These are phyloP conservation scores for Ambrosia hybrid DNA, from an alignment of 140 eudicot species.

Conservation along the genomic window DNA sequence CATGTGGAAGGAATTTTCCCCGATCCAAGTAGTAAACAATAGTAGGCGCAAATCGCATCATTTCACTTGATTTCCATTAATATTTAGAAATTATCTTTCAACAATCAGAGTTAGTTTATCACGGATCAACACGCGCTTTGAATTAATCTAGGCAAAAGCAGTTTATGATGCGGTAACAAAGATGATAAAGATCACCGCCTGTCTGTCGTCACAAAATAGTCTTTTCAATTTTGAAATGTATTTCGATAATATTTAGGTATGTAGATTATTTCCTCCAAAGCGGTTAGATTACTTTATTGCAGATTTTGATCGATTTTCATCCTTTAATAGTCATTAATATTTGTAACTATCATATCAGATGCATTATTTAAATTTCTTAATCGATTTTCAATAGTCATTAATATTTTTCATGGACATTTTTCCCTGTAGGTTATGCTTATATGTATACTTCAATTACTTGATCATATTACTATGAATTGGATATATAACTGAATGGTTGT, in stretches of 20 bases:
- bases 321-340: no score
- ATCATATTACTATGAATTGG: no score
- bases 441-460: no score
- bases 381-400: no score
- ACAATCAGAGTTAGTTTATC: neutral
- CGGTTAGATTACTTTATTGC: neutral
- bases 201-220: neutral
- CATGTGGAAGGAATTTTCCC: neutral
- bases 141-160: neutral
- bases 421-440: neutral
- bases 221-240: neutral
- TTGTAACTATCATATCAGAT: no score
- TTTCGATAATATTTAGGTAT: slow-evolving; percentile 3
- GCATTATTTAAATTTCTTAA: no score
- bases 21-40: neutral
- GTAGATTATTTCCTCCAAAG: neutral
- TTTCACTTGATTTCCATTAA: neutral
- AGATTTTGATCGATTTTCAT: no score
- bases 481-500: no score
- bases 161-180: neutral
- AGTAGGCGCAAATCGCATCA: neutral
- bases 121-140: neutral
- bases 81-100: neutral
- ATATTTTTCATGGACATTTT: neutral
- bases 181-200: neutral